phyloP scores from a whole-genome alignment of 2,329 filamentous ascomycete species.

The Colletotrichum spaethianum region DNA sequence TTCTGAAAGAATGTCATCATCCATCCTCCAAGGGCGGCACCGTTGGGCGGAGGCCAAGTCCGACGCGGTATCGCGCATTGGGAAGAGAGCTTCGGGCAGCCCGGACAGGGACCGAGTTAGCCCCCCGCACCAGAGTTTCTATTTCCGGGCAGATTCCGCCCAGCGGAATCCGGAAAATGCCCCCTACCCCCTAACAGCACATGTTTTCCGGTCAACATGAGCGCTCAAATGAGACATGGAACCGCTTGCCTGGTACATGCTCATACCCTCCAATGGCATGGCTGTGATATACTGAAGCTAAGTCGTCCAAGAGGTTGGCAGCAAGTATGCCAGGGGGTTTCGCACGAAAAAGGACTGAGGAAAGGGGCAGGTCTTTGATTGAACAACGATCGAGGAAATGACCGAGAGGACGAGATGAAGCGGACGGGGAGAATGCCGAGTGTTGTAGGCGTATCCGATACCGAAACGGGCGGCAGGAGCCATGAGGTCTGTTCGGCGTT shows the following conservation, averaged over 20 bases:
- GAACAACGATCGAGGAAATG: slow-evolving; percentile 19
- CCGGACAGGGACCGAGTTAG: background rate
- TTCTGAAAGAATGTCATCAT: background rate
- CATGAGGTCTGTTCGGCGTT: slow-evolving; percentile 13
- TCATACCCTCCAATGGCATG: background rate
- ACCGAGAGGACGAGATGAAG: slow-evolving; percentile 4
- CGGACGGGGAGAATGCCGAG: slow-evolving; percentile 30
- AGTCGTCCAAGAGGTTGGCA: background rate
- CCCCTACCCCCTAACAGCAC: background rate
- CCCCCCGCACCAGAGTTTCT: background rate
- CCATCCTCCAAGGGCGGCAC: background rate
- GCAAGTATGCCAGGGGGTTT: background rate
- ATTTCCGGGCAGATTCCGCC: background rate
- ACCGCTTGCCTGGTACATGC: background rate
- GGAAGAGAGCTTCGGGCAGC: background rate
- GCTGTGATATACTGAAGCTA: background rate
- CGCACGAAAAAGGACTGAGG: background rate
- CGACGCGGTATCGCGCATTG: background rate
- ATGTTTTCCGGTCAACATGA: background rate
- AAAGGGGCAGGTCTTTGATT: background rate
- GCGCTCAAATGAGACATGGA: background rate
- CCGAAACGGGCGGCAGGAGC: slow-evolving; percentile 25
- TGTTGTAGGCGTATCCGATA: slow-evolving; percentile 6
- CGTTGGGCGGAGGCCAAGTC: background rate
- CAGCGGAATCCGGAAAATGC: background rate